Percentiles rank a stretch among this genome's conserved stretches.
Evolutionary conservation across 1,284 basidiomycete species (phyloP).

Genomic region (Trametes polyzona): DNA sequence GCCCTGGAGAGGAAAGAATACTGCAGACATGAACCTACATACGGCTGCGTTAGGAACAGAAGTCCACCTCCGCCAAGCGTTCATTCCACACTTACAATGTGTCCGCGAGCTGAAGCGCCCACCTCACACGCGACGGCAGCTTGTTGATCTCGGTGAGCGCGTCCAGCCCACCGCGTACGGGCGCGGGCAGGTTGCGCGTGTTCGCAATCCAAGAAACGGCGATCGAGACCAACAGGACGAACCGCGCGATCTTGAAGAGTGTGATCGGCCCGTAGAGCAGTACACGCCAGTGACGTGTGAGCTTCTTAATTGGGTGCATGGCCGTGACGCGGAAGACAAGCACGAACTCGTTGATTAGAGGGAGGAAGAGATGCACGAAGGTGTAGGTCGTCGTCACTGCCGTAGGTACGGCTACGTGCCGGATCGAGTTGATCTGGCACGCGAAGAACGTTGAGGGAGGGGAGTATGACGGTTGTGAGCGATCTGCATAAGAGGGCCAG

Average conservation of each 20-base stretch:
- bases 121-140: constrained; percentile 1
- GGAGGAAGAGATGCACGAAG: constrained; percentile 1
- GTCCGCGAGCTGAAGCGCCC: constrained; percentile 3
- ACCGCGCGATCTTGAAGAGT: not conserved
- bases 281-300: not conserved
- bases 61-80: not conserved
- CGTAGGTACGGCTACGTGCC: not conserved
- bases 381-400: constrained; percentile 2
- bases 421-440: not conserved
- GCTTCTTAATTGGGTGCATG: not conserved
- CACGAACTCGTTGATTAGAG: not conserved
- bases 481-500: not conserved
- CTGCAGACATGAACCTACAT: not conserved
- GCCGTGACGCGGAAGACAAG: not conserved
- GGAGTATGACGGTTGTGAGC: not conserved
- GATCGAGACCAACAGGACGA: constrained; percentile 1
- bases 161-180: not conserved
- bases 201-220: not conserved
- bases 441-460: not conserved
- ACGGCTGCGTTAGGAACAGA: not conserved
- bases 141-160: constrained; percentile 1
- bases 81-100: not conserved
- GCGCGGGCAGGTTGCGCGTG: not conserved
- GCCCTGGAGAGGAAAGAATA: constrained; percentile 2
- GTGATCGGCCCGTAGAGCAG: not conserved